Conservation (phyloP, 2,329 filamentous ascomycete species). For the Penicillium sp. region DNA sequence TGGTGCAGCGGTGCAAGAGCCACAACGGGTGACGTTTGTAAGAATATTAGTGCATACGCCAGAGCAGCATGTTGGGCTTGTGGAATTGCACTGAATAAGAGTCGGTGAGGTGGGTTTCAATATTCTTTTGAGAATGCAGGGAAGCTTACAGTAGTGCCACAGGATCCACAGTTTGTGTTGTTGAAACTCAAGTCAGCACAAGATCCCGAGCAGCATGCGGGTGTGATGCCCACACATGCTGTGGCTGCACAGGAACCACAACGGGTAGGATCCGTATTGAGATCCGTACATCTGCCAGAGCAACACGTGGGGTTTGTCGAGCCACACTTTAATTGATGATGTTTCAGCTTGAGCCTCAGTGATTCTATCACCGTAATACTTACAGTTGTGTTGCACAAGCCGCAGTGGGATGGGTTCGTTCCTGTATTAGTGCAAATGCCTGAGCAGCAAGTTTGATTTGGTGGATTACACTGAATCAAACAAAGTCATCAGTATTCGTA, state of each 20-base stretch:
- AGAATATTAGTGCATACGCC: constrained; percentile 2
- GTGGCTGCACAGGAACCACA: neutral
- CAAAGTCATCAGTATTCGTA: neutral
- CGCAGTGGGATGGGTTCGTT: constrained; percentile 2
- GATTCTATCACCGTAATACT: neutral
- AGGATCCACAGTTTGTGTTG: neutral
- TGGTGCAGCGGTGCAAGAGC: constrained; percentile 1
- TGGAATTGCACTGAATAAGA: too few species aligned
- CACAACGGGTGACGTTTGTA: constrained; percentile 2
- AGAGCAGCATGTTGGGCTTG: neutral
- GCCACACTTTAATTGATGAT: neutral
- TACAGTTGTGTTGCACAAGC: constrained; percentile 7
- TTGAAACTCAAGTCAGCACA: neutral
- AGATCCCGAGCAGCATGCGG: neutral
- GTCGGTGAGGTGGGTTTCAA: too few species aligned
- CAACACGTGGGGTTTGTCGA: neutral
- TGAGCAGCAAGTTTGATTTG: constrained; percentile 6
- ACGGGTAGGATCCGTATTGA: neutral
- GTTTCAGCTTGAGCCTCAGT: neutral
- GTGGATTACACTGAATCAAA: neutral
- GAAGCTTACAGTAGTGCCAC: neutral
- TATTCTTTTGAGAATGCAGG: too few species aligned
- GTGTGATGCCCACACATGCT: neutral
- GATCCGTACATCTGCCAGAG: neutral
- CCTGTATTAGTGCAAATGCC: constrained; percentile 6